These are phyloP conservation scores for Ustilago lituana DNA, from an alignment of 1,284 basidiomycete species.

Conservation along the genomic window DNA sequence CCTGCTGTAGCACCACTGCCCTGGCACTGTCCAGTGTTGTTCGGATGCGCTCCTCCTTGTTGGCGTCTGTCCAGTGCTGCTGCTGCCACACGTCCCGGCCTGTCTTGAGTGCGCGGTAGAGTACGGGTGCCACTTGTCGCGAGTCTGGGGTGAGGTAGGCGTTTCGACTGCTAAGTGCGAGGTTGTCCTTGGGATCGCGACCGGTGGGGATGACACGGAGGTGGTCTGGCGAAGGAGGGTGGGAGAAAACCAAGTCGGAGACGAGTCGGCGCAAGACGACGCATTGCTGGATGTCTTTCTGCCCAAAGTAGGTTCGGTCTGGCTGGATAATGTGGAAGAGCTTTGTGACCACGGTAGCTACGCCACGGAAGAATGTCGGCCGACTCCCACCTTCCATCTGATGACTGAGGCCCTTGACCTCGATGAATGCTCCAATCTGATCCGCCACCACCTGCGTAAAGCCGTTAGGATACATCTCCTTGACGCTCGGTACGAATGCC, in stretches of 20 bases:
- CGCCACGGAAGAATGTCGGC: constrained; percentile 94
- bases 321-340: constrained; percentile 94
- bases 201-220: constrained; percentile 79
- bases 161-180: constrained; percentile 92
- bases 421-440: constrained; percentile 88
- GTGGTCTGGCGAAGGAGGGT: constrained; percentile 78
- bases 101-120: constrained; percentile 76
- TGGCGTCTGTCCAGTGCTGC: constrained; percentile 11
- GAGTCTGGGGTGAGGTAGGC: constrained; percentile 79
- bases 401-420: constrained; percentile 82
- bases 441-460: constrained; percentile 79
- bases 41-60: constrained; percentile 34
- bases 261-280: constrained; percentile 85
- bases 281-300: constrained; percentile 98
- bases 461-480: constrained; percentile 79
- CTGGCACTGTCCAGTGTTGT: constrained; percentile 48
- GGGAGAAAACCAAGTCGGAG: constrained; percentile 80
- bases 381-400: constrained; percentile 85
- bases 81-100: constrained; percentile 69
- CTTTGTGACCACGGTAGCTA: constrained; percentile 93
- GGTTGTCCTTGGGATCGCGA: constrained; percentile 73
- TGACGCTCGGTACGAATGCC: constrained; percentile 56
- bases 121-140: constrained; percentile 75
- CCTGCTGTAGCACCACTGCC: constrained; percentile 25
- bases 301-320: constrained; percentile 91